Evolutionary conservation across 225 moss, liverwort and hornwort genomes (phyloP), one percentile per base, ranked within the genome.

Genomic region (Rhytidiadelphus loreus): DNA sequence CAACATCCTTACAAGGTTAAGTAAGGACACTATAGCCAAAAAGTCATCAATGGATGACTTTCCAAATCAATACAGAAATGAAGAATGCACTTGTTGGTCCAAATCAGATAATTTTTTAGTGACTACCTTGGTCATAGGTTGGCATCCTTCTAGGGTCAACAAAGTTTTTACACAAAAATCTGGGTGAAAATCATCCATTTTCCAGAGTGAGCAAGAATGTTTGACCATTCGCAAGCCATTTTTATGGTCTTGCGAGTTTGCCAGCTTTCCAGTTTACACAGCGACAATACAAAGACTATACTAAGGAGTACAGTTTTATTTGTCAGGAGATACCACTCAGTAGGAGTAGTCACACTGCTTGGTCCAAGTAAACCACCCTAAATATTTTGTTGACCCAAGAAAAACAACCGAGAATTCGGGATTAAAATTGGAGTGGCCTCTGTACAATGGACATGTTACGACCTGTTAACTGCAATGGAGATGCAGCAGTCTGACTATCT

Each of bases 381-480:
- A 23, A 69, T 4, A 62, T 55, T 53, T 33, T 59, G 73, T 44
- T 65, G 74, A 35, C 57, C 63, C 53, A 57, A 50, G 41, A 8
- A 35, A 82, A 37, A 50, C 48, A 25, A 76, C 90, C 77, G 77
- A 82, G 58, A 77, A 64, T 61, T 84, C 81, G 65, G 87, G 77
- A 87, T 80, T 90, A 39, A 50, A 84, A 86, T 83, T 84, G 87
- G 77, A 77, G 80, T 73, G 69, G 89, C 89, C 84, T 89, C 90
- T 94, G 89, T 94, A 94, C 94, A 94, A 90, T 48, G 78, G 83
- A 86, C 69, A 55, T 58, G 89, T 73, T 86, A 56, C 62, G 48
- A 86, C 78, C 65, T 78, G 43, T 63, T 63, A 57, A 57, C 86
- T 79, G 35, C 33, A 43, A 78, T 56, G 56, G 66, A 62, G 37